These are phyloP conservation scores for Artomyces pyxidatus DNA, from an alignment of 768 basidiomycete genomes.

Conservation along the genomic window DNA sequence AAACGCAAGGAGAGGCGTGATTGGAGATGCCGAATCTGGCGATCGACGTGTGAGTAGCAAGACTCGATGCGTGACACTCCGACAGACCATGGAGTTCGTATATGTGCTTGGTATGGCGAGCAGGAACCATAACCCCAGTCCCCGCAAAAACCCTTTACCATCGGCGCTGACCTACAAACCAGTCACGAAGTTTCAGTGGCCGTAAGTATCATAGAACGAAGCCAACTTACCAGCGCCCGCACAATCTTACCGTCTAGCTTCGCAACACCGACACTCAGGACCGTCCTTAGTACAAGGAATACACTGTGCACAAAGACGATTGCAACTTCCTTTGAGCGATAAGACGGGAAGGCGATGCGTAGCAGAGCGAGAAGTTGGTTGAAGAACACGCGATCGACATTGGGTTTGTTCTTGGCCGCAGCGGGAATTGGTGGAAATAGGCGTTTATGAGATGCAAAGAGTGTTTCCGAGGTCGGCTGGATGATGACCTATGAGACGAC, in stretches of 20 bases:
- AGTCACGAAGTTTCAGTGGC: neutral
- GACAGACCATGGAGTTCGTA: slow-evolving; percentile 84
- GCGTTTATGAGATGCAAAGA: slow-evolving; percentile 39
- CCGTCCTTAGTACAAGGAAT: slow-evolving; percentile 80
- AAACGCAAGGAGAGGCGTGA: slow-evolving; percentile 76
- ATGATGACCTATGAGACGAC: slow-evolving; percentile 30
- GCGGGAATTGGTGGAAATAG: slow-evolving; percentile 55
- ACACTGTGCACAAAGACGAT: slow-evolving; percentile 72
- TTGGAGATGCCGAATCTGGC: slow-evolving; percentile 82
- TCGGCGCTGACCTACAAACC: slow-evolving; percentile 67
- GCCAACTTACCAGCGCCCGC: slow-evolving; percentile 57
- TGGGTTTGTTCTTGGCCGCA: slow-evolving; percentile 38
- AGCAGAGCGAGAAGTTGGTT: slow-evolving; percentile 69
- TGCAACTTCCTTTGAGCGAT: slow-evolving; percentile 58
- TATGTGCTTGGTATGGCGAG: slow-evolving; percentile 90
- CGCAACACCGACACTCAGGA: slow-evolving; percentile 84
- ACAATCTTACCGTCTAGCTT: slow-evolving; percentile 86
- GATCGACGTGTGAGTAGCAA: neutral
- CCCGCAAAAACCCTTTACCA: slow-evolving; percentile 72
- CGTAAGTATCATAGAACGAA: neutral
- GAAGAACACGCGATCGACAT: slow-evolving; percentile 62
- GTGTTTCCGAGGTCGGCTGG: slow-evolving; percentile 41
- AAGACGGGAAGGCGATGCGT: slow-evolving; percentile 61
- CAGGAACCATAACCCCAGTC: slow-evolving; percentile 81
- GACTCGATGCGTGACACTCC: neutral